Conservation (phyloP, 169 alveolate genomes). For the Plasmodium gaboni region DNA sequence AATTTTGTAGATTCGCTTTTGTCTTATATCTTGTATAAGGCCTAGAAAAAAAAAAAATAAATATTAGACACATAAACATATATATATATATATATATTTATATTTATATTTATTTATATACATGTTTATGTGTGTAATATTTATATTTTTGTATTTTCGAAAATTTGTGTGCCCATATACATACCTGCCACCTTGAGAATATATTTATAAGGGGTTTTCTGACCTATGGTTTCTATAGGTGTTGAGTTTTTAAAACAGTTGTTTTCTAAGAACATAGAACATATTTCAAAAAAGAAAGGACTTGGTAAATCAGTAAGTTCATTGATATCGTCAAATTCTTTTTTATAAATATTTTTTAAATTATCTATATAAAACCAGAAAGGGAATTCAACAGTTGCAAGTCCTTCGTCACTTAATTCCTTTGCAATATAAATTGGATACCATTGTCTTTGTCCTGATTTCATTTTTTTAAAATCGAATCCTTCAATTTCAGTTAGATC, state of each 20-base stretch:
- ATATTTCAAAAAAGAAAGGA: conserved; percentile 70
- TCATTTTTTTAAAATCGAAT: conserved; percentile 78
- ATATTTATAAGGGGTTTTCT: conserved; percentile 64
- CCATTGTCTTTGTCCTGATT: conserved; percentile 87
- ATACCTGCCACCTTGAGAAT: conserved; percentile 72
- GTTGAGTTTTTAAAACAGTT: conserved; percentile 69
- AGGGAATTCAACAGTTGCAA: conserved; percentile 83
- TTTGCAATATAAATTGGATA: conserved; percentile 84
- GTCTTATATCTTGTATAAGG: conserved; percentile 68
- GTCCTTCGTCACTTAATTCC: conserved; percentile 82
- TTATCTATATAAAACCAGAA: conserved; percentile 77
- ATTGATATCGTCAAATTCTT: conserved; percentile 59
- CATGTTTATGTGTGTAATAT: neutral
- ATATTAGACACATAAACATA: neutral
- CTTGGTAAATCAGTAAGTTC: conserved; percentile 72
- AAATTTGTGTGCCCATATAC: too few relatives aligned
- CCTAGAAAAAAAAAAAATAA: conserved; percentile 6
- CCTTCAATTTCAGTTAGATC: conserved; percentile 82
- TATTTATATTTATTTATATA: neutral
- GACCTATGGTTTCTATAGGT: conserved; percentile 72
- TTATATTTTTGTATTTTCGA: neutral
- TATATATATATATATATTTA: conserved; percentile 2
- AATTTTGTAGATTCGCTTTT: conserved; percentile 67
- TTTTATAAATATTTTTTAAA: conserved; percentile 69
- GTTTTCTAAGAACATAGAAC: conserved; percentile 66